These are phyloP conservation scores for Cordyceps pruinosa DNA, from an alignment of 2,329 filamentous ascomycete species.

Conservation along the genomic window DNA sequence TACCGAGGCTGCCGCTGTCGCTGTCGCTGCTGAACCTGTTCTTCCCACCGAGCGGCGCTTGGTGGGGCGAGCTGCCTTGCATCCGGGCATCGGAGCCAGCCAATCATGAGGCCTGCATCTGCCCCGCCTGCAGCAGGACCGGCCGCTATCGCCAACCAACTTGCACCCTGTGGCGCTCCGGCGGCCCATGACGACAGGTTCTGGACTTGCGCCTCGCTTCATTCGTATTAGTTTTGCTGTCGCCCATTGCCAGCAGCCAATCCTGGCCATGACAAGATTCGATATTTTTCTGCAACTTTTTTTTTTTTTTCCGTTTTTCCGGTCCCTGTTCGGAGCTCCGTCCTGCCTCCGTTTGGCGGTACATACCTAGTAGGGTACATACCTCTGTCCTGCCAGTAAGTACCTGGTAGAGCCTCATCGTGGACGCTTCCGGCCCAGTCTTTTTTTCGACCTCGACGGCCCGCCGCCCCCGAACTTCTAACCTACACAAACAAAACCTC, in stretches of 20 bases:
- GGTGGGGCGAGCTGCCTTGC: not conserved
- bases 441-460: not conserved
- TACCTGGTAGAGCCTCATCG: not conserved
- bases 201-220: not conserved
- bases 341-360: too few species aligned
- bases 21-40: too few species aligned
- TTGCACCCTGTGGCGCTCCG: not conserved
- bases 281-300: too few species aligned
- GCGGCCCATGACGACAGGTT: not conserved
- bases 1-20: too few species aligned
- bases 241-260: not conserved
- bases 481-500: not conserved
- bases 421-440: not conserved
- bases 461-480: not conserved
- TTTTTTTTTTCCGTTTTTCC: too few species aligned
- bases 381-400: too few species aligned
- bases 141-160: not conserved
- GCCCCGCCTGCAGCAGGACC: too few species aligned
- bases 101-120: too few species aligned
- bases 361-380: too few species aligned
- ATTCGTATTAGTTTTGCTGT: not conserved
- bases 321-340: too few species aligned
- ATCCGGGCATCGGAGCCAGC: not conserved
- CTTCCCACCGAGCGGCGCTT: too few species aligned
- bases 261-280: too few species aligned